phyloP scores from a whole-genome alignment of 2,329 filamentous ascomycete genomes.

The Pestalotiopsis sp. region DNA sequence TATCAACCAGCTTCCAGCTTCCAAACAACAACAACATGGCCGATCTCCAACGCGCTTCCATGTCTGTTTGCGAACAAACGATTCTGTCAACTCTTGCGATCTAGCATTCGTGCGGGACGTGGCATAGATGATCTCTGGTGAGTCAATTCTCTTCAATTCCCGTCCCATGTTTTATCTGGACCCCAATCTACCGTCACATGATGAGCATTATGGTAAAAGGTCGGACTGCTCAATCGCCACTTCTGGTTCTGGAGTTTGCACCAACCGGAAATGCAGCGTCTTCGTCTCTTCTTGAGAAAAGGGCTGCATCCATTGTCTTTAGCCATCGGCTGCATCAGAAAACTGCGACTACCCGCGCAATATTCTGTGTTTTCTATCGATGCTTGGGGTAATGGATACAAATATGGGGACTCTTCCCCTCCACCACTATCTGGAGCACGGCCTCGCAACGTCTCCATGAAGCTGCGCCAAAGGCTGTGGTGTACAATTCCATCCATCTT shows the following conservation, averaged over 20 bases:
- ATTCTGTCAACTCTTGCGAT: neutral
- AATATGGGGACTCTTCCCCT: neutral
- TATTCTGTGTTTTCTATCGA: neutral
- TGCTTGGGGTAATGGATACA: neutral
- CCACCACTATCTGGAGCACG: slow-evolving; percentile 13
- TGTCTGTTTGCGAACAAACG: too few species aligned
- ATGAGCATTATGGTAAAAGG: slow-evolving; percentile 20
- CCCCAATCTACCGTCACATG: slow-evolving; percentile 9
- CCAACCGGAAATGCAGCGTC: slow-evolving; percentile 8
- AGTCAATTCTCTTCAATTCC: neutral
- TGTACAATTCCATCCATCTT: slow-evolving; percentile 2
- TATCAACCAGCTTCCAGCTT: too few species aligned
- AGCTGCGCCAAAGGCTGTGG: slow-evolving; percentile 17
- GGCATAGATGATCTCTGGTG: neutral
- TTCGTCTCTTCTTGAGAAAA: neutral
- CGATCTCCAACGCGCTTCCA: too few species aligned
- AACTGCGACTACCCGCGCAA: neutral
- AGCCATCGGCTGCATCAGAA: neutral
- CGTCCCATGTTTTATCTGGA: neutral
- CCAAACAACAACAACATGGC: too few species aligned
- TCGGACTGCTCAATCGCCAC: slow-evolving; percentile 16
- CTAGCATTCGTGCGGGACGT: neutral
- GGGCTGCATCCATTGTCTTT: neutral
- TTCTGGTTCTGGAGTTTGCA: slow-evolving; percentile 18
- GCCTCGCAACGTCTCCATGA: slow-evolving; percentile 8